Evolutionary conservation across 176 grass and related monocot genomes (phyloP).

Genomic region (Cenchrus purpureus): DNA sequence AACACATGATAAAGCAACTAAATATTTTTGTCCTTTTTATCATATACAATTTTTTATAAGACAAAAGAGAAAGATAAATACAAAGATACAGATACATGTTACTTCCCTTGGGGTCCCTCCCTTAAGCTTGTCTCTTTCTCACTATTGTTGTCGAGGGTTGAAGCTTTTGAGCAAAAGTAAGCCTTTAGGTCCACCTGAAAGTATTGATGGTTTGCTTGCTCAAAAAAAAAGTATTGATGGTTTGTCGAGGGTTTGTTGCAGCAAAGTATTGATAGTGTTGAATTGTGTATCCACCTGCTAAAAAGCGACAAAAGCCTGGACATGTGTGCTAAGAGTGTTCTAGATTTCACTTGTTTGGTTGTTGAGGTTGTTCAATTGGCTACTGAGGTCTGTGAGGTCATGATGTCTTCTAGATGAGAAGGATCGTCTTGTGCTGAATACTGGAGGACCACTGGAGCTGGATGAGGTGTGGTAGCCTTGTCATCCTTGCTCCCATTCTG

Average conservation of each 20-base stretch:
- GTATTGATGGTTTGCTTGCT: neutral
- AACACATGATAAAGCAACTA: no score
- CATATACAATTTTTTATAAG: no score
- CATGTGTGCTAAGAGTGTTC: neutral
- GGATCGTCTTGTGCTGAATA: no score
- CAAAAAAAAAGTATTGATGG: no score
- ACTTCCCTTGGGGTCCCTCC: neutral
- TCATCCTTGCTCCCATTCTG: neutral
- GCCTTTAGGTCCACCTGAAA: neutral
- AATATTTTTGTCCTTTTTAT: no score
- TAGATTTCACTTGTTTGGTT: neutral
- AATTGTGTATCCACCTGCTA: neutral
- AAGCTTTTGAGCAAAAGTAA: neutral
- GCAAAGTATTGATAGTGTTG: neutral
- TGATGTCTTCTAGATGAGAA: neutral
- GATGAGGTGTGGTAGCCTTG: neutral
- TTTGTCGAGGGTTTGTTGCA: neutral
- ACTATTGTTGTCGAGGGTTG: no score
- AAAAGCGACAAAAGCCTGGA: neutral
- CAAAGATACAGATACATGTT: neutral
- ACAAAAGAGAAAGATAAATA: neutral
- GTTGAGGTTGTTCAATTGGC: neutral
- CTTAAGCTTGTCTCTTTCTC: neutral
- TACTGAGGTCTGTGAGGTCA: neutral
- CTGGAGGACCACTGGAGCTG: no score